Conservation (phyloP, 345 rosid species). For the Rubroshorea leprosula region DNA sequence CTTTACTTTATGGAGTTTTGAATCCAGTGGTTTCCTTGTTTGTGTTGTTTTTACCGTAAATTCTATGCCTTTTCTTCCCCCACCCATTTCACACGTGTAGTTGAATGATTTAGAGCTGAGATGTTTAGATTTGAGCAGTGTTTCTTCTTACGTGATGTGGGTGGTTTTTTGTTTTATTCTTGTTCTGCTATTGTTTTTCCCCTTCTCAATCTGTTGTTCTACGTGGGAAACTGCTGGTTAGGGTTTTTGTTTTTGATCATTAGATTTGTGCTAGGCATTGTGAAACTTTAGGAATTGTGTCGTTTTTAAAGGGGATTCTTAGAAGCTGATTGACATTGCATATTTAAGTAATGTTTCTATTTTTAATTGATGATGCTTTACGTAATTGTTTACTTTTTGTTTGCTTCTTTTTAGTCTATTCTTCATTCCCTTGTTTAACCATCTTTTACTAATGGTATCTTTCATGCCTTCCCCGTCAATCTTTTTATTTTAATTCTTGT, state of each 20-base stretch:
- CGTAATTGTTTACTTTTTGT: slow-evolving; percentile 14
- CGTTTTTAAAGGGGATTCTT: background rate
- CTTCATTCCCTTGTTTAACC: slow-evolving; percentile 27
- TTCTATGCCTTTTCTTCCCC: too few relatives aligned
- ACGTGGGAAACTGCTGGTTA: background rate
- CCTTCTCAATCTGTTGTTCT: background rate
- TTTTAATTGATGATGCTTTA: slow-evolving; percentile 10
- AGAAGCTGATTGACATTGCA: slow-evolving; percentile 11
- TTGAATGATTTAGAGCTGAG: too few relatives aligned
- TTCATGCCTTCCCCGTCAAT: slow-evolving; percentile 4
- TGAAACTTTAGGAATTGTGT: background rate
- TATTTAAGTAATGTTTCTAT: slow-evolving; percentile 15
- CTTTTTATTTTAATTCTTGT: slow-evolving; percentile 5
- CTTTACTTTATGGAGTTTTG: too few relatives aligned
- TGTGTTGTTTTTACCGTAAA: too few relatives aligned
- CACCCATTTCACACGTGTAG: too few relatives aligned
- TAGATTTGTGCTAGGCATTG: background rate
- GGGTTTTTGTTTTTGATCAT: background rate
- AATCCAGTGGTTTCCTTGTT: too few relatives aligned
- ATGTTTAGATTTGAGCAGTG: too few relatives aligned
- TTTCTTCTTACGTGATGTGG: too few relatives aligned
- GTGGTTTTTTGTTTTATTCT: too few relatives aligned
- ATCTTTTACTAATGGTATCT: slow-evolving; percentile 12
- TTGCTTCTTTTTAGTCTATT: slow-evolving; percentile 13
- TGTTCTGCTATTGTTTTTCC: too few relatives aligned